A percentile compares a stretch with the other conserved stretches of the same genome.
These are phyloP conservation scores for Aspergillus felis DNA, from an alignment of 2,329 filamentous ascomycete species.

Conservation along the genomic window DNA sequence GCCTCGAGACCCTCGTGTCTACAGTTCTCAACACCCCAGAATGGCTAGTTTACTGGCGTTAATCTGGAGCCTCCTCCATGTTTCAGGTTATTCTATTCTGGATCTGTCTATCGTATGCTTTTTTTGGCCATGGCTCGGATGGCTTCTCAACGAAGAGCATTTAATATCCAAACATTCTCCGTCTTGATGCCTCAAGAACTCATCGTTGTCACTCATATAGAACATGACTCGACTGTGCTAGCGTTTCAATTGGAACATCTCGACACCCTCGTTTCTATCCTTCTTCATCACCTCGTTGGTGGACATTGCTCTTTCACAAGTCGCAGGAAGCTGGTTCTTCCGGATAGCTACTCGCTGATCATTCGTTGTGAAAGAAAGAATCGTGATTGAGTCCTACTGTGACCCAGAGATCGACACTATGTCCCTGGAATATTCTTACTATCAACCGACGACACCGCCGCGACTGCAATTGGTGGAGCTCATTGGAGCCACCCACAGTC, in stretches of 20 bases:
- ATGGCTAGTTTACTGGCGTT: conserved; percentile 26
- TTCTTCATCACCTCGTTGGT: conserved; percentile 9
- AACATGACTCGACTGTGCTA: conserved; percentile 20
- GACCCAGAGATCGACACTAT: conserved; percentile 25
- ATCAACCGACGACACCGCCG: conserved; percentile 45
- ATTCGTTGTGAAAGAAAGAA: not conserved
- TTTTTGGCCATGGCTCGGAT: conserved; percentile 23
- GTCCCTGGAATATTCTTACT: conserved; percentile 41
- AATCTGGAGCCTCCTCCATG: conserved; percentile 33
- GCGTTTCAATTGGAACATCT: conserved; percentile 14
- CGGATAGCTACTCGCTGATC: not conserved
- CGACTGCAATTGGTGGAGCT: conserved; percentile 31
- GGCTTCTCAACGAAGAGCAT: conserved; percentile 25
- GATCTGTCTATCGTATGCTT: conserved; percentile 22
- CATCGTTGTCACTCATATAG: conserved; percentile 11
- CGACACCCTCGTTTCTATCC: conserved; percentile 12
- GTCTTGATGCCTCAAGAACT: conserved; percentile 14
- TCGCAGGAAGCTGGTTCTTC: conserved; percentile 25
- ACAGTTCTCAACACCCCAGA: conserved; percentile 25
- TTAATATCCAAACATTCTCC: conserved; percentile 39
- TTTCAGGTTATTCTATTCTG: conserved; percentile 37
- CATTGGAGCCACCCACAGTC: conserved; percentile 47
- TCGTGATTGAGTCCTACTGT: not conserved
- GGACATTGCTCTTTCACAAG: conserved; percentile 12
- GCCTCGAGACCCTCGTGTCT: conserved; percentile 12